phyloP scores from a whole-genome alignment of 306 rosid genomes.

The Phaseolus lunatus region DNA sequence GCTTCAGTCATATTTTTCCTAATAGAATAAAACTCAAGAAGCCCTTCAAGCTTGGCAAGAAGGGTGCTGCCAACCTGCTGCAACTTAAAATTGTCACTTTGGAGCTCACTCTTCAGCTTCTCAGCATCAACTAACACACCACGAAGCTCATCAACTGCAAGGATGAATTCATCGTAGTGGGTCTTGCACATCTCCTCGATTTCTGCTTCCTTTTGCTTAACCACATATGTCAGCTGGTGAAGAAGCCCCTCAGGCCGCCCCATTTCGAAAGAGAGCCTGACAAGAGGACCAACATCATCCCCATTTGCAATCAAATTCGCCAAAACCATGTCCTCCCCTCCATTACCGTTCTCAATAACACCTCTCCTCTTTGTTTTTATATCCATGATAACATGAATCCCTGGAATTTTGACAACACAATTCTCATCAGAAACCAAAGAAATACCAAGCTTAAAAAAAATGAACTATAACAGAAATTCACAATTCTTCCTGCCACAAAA shows the following conservation, averaged over 20 bases:
- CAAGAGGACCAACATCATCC: conserved; percentile 86
- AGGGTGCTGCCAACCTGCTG: conserved; percentile 90
- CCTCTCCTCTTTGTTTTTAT: conserved; percentile 67
- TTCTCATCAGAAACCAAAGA: conserved; percentile 3
- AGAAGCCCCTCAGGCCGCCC: conserved; percentile 81
- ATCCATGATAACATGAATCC: conserved; percentile 60
- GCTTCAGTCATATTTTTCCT: conserved; percentile 88
- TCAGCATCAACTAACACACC: conserved; percentile 93
- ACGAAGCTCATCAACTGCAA: conserved; percentile 92
- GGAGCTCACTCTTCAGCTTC: conserved; percentile 84
- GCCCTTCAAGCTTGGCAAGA: conserved; percentile 86
- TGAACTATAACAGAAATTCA: not conserved
- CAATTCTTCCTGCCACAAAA: not conserved
- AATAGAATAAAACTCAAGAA: conserved; percentile 75
- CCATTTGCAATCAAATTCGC: conserved; percentile 78
- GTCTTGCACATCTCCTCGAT: conserved; percentile 96
- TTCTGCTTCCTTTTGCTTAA: conserved; percentile 84
- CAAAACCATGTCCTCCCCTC: conserved; percentile 75
- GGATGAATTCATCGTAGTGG: conserved; percentile 93
- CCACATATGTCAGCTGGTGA: conserved; percentile 75
- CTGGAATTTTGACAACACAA: conserved; percentile 35
- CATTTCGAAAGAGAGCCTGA: conserved; percentile 89
- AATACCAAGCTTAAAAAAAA: conserved; percentile 18
- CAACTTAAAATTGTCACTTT: conserved; percentile 81
- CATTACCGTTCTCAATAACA: conserved; percentile 68